Evolutionary conservation across 495 filamentous ascomycete genomes (phyloP), one percentile per base, ranked within the genome.

Genomic region (Cercophora sp.): DNA sequence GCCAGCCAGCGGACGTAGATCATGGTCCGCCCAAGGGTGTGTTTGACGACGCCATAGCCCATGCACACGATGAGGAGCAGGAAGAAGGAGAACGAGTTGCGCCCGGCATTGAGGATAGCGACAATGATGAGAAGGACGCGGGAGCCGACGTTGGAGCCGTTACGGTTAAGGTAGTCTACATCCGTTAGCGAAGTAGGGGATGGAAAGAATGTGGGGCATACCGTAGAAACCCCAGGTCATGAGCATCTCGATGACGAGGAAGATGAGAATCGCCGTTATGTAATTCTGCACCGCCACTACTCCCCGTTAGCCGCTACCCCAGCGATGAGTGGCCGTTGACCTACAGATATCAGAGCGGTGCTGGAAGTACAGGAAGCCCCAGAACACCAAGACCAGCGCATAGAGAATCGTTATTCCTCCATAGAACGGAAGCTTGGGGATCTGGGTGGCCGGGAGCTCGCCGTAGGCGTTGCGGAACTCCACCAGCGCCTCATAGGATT

Each of bases 31-130:
- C 93, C 93, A 3, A 99, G 77, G n/a, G 83, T 88, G 5, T 85
- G 92, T 68, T 96, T 96, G 54, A 97, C 93, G 19, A 99, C 93
- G 61, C 93, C 93, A 58, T 99, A 99, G 40, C 93, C 93, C 93
- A 99, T 97, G 69, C 93, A 99, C 20, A 97, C 93, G 52, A 99
- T 99, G 23, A 99, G 84, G 1, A 99, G 85, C 24, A 99, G 80
- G 76, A 99, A 97, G 77, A 99, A 99, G 19, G 91, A 96, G 68
- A 99, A 96, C 0, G 91, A 94, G 65, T 97, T 99, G 50, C 93
- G 82, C 36, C 81, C 89, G 5, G 93, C 93, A 67, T 96, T 96
- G 18, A 99, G 79, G 39, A 97, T 76, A 48, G 90, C 88, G 8
- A 96, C 94, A 27, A 96, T 70, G 15, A 96, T 78, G 77, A 99